A percentile compares a stretch with the other conserved stretches of the same genome.
phyloP scores from a whole-genome alignment of 805 yeast species.

The Blastobotrys chiropterorum region DNA sequence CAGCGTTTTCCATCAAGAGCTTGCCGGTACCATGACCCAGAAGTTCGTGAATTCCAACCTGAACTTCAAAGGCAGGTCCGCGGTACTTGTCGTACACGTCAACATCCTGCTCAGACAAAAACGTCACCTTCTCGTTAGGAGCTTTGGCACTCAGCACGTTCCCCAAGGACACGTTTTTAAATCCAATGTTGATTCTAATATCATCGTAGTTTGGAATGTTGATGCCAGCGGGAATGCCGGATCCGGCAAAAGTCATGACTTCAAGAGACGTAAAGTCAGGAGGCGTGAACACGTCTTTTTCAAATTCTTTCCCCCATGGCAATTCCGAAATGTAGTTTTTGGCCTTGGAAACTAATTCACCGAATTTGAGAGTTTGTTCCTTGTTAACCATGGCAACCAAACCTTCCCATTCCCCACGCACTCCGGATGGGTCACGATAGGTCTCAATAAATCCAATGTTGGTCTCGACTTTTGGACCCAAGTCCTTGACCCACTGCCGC shows the following conservation, averaged over 20 bases:
- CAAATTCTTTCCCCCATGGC: conserved; percentile 75
- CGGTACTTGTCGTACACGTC: conserved; percentile 62
- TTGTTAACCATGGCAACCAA: conserved; percentile 85
- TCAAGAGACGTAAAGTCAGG: conserved; percentile 91
- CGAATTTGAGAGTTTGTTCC: conserved; percentile 77
- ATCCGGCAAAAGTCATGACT: conserved; percentile 82
- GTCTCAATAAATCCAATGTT: conserved; percentile 91
- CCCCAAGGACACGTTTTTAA: conserved; percentile 85
- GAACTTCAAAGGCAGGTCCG: conserved; percentile 83
- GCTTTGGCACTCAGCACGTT: conserved; percentile 75
- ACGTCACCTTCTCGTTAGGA: conserved; percentile 60
- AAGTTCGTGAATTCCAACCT: conserved; percentile 88
- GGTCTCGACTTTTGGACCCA: conserved; percentile 71
- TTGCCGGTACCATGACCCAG: conserved; percentile 92
- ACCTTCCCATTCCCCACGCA: conserved; percentile 92
- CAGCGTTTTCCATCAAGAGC: conserved; percentile 52
- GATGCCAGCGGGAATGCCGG: conserved; percentile 90
- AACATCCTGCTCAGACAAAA: conserved; percentile 48
- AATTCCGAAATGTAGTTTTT: conserved; percentile 54
- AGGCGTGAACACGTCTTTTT: conserved; percentile 80
- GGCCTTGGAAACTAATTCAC: conserved; percentile 61
- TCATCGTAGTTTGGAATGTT: conserved; percentile 91
- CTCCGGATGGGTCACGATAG: conserved; percentile 86
- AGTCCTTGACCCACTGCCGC: conserved; percentile 79
- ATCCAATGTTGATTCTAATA: conserved; percentile 75